Evolutionary conservation across 2,329 filamentous ascomycete genomes (phyloP), one percentile per base, ranked within the genome.

Genomic region (Camillea tinctor): DNA sequence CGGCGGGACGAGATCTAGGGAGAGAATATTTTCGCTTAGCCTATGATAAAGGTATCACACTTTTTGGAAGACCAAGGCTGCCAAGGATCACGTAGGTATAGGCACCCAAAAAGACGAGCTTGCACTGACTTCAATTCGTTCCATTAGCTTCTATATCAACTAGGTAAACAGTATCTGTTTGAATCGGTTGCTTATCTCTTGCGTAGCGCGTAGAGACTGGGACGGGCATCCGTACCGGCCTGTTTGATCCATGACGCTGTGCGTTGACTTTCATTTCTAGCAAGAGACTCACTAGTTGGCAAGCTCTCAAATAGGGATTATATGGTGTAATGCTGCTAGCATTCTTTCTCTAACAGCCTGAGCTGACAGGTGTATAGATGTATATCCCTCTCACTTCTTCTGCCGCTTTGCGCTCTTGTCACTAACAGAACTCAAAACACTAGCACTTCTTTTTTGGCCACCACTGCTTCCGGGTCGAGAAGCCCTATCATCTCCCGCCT

Each of bases 391-490:
- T 44, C 72, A 82, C 68, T 85, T 86, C 76, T 84, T 86, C 66
- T 82, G 80, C 61, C 83, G 77, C 72, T 87, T 87, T 3, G 75
- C 69, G 66, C 81, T 85, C 75, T 84, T 85, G 61, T 92, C 88
- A 72, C 89, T 92, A 5, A 78, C 78, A 17, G 81, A 79, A 73
- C 91, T 94, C 56, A 96, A 74, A 30, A 93, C 91, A 73, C 92
- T 96, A 1, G 91, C 91, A 72, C 92, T 95, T 60, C 92, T 84
- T 79, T 96, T 96, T 64, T 90, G 88, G 0, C 72, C 73, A 50
- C 76, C 71, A 62, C 78, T 79, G 63, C 76, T 79, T 15, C 71
- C 72, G 1, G 76, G 76, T 51, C 75, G 70, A 11, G 58, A 60
- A 17, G 64, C 67, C 40, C 70, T 72, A 61, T 75, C 75, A 50